These are phyloP conservation scores for Asterella californica DNA, from an alignment of 225 moss, liverwort and hornwort species.

Conservation along the genomic window DNA sequence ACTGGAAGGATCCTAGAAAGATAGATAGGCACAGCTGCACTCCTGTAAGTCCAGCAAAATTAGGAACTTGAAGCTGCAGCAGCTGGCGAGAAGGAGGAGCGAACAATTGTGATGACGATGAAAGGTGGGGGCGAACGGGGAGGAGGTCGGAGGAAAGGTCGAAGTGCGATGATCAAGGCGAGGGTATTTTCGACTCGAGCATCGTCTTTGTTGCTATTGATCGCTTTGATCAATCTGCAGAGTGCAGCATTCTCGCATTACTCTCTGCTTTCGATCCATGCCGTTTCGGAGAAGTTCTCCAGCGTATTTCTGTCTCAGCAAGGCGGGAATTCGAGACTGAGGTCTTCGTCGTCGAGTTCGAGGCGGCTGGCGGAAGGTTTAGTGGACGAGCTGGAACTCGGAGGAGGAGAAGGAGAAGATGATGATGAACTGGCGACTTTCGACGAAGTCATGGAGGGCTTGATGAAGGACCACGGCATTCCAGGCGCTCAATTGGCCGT, in stretches of 20 bases:
- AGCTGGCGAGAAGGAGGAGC: too few species aligned
- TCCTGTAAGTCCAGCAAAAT: too few species aligned
- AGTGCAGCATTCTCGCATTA: constrained; percentile 1
- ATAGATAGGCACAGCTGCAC: too few species aligned
- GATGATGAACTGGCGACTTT: constrained; percentile 8
- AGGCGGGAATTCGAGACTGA: neutral
- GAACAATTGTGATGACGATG: neutral
- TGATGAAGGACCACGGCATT: constrained; percentile 11
- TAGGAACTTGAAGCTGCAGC: too few species aligned
- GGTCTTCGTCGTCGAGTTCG: neutral
- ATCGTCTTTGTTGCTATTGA: neutral
- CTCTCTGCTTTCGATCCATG: neutral
- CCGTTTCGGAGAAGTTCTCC: neutral
- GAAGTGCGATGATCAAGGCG: constrained; percentile 2
- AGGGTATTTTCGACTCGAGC: constrained; percentile 2
- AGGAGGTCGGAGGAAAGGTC: neutral
- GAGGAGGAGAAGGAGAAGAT: neutral
- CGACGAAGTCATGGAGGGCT: constrained; percentile 6
- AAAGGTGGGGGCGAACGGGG: neutral
- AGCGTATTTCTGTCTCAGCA: neutral
- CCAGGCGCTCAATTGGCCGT: constrained; percentile 22
- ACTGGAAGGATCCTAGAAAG: too few species aligned
- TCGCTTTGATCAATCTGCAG: constrained; percentile 1
- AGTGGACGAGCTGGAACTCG: neutral
- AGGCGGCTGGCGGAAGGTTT: neutral